phyloP scores from a whole-genome alignment of 73 alveolate species.

The Uronychia setigera region DNA sequence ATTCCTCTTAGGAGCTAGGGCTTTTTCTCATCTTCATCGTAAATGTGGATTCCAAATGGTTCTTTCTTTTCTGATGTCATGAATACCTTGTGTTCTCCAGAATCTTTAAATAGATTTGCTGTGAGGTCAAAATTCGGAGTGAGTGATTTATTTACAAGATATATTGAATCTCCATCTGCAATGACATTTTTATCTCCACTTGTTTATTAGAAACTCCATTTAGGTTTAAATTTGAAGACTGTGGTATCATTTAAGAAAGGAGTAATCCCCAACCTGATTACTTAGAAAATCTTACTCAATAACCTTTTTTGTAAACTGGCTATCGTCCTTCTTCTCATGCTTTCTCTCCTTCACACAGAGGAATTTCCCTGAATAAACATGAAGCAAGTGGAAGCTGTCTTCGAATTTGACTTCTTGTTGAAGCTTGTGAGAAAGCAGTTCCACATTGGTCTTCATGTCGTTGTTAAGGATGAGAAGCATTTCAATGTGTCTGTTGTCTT shows the following conservation, averaged over 20 bases:
- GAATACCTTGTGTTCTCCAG: background rate
- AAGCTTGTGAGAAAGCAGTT: background rate
- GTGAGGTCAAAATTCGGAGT: background rate
- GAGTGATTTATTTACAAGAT: background rate
- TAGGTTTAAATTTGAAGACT: background rate
- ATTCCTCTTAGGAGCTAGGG: background rate
- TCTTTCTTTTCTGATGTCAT: background rate
- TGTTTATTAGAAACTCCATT: background rate
- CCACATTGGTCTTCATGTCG: background rate
- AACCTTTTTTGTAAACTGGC: background rate
- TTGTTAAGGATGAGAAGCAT: conserved; percentile 1
- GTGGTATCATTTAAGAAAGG: background rate
- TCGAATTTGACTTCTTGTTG: background rate
- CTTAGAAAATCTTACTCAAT: background rate
- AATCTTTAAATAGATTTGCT: background rate
- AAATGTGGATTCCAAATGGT: background rate
- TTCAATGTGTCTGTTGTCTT: background rate
- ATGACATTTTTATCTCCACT: background rate
- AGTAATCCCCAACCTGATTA: background rate
- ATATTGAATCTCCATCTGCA: background rate
- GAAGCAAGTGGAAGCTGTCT: background rate
- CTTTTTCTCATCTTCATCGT: background rate
- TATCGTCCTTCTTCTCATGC: background rate
- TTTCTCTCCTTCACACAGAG: background rate
- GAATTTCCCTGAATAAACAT: background rate